Base-by-base conservation (phyloP, 2,329 filamentous ascomycete species). In the Fusarium odoratissimum region DNA sequence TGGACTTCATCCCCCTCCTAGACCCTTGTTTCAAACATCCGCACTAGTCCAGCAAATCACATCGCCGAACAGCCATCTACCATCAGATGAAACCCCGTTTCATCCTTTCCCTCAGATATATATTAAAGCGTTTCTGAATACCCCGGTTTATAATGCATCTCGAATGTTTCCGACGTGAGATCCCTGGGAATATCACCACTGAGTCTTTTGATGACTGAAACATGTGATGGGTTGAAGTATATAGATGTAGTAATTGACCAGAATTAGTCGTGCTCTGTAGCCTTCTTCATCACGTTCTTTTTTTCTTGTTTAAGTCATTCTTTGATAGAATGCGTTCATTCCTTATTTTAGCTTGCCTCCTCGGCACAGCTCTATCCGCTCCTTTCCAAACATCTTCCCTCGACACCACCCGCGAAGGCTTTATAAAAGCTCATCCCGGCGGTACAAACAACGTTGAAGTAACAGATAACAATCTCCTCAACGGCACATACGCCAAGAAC, bases 391-490 rank as follows among this genome's bases (percentile, higher is more conserved):
- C 51, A 5, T 28, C 58, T 5, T 40, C 70, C 3, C 45, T 73
- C 14, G 59, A 69, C 17, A 56, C 66, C 11, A 77, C 73, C 4
- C 38, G 61, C 5, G 40, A 73, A n/a, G 74, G 70, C 6, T 81
- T 82, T 49, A 82, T 82, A 17, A 70, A 79, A 31, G 81, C 74
- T 1, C 68, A 62, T 6, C 80, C 83, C 0, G 81, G 82, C 28
- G 70, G 51, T 11, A 61, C 76, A 17, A 60, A 79, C 8, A 74
- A 83, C 17, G 69, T 85, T 9, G 60, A 82, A 25, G 75, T 85
- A 31, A 82, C 80, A 28, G 74, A 80, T 14, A 67, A 80, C 8
- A 84, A 85, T 63, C 81, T 82, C 1, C 71, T 86, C 42, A 84
- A 85, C 62, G 79, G 82, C 13, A 82, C 83, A 10, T 64, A 68